Conservation (phyloP, 2,329 filamentous ascomycete species). For the Falciphora oryzae region DNA sequence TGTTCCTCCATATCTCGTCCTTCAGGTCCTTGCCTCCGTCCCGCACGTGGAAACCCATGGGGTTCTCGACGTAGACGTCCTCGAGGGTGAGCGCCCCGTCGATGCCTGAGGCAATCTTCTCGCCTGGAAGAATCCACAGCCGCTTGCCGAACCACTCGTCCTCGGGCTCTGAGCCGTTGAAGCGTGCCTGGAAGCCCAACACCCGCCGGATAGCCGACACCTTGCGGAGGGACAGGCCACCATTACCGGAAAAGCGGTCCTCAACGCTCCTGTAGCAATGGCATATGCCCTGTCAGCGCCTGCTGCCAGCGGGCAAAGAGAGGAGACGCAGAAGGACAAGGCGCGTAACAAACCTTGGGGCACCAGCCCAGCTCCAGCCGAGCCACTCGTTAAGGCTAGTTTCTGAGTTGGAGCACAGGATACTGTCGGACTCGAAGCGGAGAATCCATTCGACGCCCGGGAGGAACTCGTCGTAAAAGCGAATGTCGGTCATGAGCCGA, state of each 20-base stretch:
- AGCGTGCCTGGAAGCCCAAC: conserved; percentile 42
- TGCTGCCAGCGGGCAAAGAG: neutral
- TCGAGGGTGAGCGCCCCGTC: conserved; percentile 43
- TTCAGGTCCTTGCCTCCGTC: conserved; percentile 35
- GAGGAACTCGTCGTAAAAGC: conserved; percentile 48
- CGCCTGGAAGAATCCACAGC: conserved; percentile 40
- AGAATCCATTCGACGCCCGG: conserved; percentile 48
- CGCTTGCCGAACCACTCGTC: conserved; percentile 51
- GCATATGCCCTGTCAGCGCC: neutral
- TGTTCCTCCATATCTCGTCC: conserved; percentile 41
- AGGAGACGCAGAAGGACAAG: neutral
- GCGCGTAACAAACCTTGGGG: conserved; percentile 34
- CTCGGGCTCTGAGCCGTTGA: conserved; percentile 44
- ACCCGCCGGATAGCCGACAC: conserved; percentile 44
- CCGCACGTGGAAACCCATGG: conserved; percentile 50
- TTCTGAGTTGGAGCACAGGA: conserved; percentile 49
- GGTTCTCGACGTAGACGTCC: conserved; percentile 40
- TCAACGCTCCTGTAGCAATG: conserved; percentile 25
- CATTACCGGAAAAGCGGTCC: conserved; percentile 46
- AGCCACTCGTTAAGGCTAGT: conserved; percentile 48
- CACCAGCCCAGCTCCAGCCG: conserved; percentile 48
- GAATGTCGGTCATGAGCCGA: conserved; percentile 41
- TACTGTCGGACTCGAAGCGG: conserved; percentile 49
- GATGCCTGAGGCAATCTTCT: conserved; percentile 37
- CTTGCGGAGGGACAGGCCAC: conserved; percentile 47